These are phyloP conservation scores for Nemophila menziesii DNA, from an alignment of 257 asterid genomes.

Conservation along the genomic window DNA sequence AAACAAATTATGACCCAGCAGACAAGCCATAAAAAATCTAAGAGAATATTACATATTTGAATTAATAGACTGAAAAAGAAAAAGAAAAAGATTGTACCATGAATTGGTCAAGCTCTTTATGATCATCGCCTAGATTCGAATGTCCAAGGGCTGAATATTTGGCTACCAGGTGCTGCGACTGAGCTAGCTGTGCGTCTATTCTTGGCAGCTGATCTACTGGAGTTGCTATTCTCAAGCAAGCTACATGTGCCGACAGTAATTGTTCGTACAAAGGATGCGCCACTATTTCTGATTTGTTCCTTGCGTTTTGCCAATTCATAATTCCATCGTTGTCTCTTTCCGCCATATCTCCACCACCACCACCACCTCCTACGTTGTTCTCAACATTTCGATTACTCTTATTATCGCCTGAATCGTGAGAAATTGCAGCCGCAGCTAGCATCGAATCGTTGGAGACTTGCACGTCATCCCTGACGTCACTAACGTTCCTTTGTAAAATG, in stretches of 20 bases:
- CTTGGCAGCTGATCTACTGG: slow-evolving; percentile 82
- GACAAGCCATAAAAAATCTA: no score
- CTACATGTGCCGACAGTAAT: slow-evolving; percentile 56
- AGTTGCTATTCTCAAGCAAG: slow-evolving; percentile 70
- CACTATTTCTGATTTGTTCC: slow-evolving; percentile 46
- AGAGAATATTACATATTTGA: no score
- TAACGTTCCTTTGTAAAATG: slow-evolving; percentile 25
- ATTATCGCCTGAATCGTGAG: slow-evolving; percentile 23
- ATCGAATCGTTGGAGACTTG: slow-evolving; percentile 30
- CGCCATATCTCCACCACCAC: slow-evolving; percentile 10
- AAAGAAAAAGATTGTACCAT: slow-evolving; percentile 26
- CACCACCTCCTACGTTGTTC: slow-evolving; percentile 16
- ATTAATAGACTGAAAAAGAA: no score
- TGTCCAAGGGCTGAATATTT: slow-evolving; percentile 44
- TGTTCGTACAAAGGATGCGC: slow-evolving; percentile 64
- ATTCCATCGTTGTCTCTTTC: slow-evolving; percentile 18
- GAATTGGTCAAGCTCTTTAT: slow-evolving; percentile 56
- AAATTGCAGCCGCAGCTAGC: slow-evolving; percentile 20
- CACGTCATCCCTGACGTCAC: slow-evolving; percentile 23
- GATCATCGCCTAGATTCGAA: slow-evolving; percentile 32
- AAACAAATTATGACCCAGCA: no score
- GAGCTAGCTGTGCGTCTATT: slow-evolving; percentile 61
- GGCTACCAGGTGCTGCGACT: slow-evolving; percentile 51
- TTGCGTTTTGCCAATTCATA: slow-evolving; percentile 49
- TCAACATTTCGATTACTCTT: slow-evolving; percentile 2